A percentile compares a stretch with the other conserved stretches of the same genome.
These are phyloP conservation scores for Pseudogymnoascus sp. DNA, from an alignment of 2,329 filamentous ascomycete species.

Conservation along the genomic window DNA sequence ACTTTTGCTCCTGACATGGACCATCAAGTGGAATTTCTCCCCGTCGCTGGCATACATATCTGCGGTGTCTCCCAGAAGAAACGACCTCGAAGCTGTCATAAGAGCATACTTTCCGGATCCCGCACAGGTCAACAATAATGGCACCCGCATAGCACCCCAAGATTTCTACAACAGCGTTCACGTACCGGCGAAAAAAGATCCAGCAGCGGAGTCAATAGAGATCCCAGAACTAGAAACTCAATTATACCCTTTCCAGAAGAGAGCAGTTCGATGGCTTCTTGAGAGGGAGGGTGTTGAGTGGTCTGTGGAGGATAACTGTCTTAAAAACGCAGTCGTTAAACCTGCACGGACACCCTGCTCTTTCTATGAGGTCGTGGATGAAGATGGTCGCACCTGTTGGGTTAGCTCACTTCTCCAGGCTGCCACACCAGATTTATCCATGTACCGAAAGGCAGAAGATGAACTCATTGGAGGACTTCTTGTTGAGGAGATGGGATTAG, in stretches of 20 bases:
- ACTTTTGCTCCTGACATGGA: slow-evolving; percentile 21
- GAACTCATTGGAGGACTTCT: slow-evolving; percentile 52
- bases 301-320: slow-evolving; percentile 17
- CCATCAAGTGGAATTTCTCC: slow-evolving; percentile 27
- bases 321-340: neutral
- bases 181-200: slow-evolving; percentile 45
- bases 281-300: slow-evolving; percentile 55
- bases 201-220: slow-evolving; percentile 32
- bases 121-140: slow-evolving; percentile 25
- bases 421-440: slow-evolving; percentile 42
- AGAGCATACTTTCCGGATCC: slow-evolving; percentile 24
- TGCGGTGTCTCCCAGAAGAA: slow-evolving; percentile 15
- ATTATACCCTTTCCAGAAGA: slow-evolving; percentile 66
- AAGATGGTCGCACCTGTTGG: slow-evolving; percentile 40
- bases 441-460: slow-evolving; percentile 34
- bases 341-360: slow-evolving; percentile 24
- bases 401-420: slow-evolving; percentile 58
- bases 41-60: slow-evolving; percentile 19
- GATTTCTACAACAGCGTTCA: slow-evolving; percentile 66
- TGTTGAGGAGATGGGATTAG: slow-evolving; percentile 76
- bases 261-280: slow-evolving; percentile 65
- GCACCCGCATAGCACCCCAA: slow-evolving; percentile 32
- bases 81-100: slow-evolving; percentile 23
- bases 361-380: slow-evolving; percentile 40
- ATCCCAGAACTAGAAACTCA: slow-evolving; percentile 41